phyloP scores from a whole-genome alignment of 148 eudicot species.

The Vaccinium darrowii region DNA sequence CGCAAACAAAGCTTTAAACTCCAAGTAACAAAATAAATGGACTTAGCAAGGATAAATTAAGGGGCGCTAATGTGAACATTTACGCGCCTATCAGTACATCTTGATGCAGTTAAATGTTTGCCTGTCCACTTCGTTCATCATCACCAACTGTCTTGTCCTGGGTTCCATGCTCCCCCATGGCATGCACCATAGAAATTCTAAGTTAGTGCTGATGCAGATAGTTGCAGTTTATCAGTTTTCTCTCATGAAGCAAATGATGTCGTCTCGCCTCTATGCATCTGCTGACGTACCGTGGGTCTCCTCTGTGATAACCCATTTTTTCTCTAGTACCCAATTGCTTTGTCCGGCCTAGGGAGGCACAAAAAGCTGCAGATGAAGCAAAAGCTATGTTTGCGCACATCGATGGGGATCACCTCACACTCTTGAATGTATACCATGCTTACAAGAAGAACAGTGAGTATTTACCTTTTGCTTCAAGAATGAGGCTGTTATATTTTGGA shows the following conservation, averaged over 20 bases:
- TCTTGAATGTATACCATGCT: slow-evolving; percentile 94
- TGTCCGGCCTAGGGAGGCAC: slow-evolving; percentile 99
- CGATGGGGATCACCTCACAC: slow-evolving; percentile 95
- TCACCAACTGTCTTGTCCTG: slow-evolving; percentile 88
- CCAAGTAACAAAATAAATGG: too few relatives aligned
- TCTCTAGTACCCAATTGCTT: slow-evolving; percentile 99
- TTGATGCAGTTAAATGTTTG: slow-evolving; percentile 24
- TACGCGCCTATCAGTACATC: slow-evolving; percentile 20
- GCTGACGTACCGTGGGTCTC: slow-evolving; percentile 99
- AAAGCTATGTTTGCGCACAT: slow-evolving; percentile 83
- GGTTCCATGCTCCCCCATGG: slow-evolving; percentile 73
- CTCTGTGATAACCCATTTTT: slow-evolving; percentile 94
- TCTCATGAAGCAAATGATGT: slow-evolving; percentile 97
- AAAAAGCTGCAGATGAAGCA: slow-evolving; percentile 96
- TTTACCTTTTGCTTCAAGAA: neutral
- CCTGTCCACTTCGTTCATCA: slow-evolving; percentile 60
- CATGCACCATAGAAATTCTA: slow-evolving; percentile 87
- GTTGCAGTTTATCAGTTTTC: slow-evolving; percentile 98
- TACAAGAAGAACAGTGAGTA: slow-evolving; percentile 93
- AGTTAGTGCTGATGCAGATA: slow-evolving; percentile 98
- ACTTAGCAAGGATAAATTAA: too few relatives aligned
- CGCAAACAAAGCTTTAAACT: too few relatives aligned
- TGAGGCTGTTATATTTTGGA: too few relatives aligned
- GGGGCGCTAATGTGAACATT: too few relatives aligned
- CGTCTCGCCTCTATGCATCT: slow-evolving; percentile 97